phyloP scores from a whole-genome alignment of 2,329 filamentous ascomycete genomes.

The Calonectria montana region DNA sequence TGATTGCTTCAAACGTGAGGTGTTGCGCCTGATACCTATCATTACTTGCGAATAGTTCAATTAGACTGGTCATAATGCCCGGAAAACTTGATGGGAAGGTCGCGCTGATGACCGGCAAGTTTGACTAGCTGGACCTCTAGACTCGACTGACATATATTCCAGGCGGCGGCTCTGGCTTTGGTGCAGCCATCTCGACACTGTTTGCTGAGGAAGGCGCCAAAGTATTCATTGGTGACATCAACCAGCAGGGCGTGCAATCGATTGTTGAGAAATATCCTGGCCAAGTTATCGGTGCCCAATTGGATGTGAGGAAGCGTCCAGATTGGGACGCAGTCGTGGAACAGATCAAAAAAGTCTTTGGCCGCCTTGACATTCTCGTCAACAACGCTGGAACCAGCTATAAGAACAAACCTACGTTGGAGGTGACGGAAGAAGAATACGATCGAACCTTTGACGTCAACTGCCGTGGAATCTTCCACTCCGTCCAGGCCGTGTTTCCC shows the following conservation, averaged over 20 bases:
- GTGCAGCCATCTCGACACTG: neutral
- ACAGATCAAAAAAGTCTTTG: neutral
- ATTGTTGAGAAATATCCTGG: neutral
- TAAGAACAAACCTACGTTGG: neutral
- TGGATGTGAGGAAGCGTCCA: neutral
- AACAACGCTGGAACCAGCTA: neutral
- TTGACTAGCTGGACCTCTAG: too few relatives aligned
- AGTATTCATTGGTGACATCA: slow-evolving; percentile 1
- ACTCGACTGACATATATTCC: neutral
- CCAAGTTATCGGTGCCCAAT: neutral
- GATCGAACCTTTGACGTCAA: slow-evolving; percentile 1
- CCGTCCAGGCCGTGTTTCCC: neutral
- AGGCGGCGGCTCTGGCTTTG: neutral
- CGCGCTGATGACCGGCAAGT: neutral
- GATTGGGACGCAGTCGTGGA: neutral
- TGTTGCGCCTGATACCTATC: too few relatives aligned
- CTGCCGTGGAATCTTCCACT: neutral
- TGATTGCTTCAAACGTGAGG: neutral
- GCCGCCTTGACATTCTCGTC: neutral
- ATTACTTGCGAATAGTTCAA: too few relatives aligned
- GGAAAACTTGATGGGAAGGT: neutral
- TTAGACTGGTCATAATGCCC: neutral
- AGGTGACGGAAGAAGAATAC: neutral
- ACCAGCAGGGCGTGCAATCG: neutral
- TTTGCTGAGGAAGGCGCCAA: neutral